Percentiles rank a stretch among this genome's conserved stretches.
Conservation (phyloP, 805 yeast species). For the Ogataea nakhonphanomensis region DNA sequence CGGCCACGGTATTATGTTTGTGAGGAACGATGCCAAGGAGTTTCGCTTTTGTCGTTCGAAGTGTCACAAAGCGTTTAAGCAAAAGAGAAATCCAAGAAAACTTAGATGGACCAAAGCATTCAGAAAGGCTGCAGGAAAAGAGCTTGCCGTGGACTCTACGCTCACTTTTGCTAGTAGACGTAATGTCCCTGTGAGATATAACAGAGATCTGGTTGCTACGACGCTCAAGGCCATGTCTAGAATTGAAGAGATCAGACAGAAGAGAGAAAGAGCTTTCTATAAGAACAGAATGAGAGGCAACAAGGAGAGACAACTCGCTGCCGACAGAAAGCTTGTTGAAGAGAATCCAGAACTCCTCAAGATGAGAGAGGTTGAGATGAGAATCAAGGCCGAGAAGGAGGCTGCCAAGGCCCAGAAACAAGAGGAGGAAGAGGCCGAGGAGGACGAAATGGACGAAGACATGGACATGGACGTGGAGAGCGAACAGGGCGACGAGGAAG, state of each 20-base stretch:
- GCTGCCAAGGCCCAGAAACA: conserved; percentile 53
- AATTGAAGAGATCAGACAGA: conserved; percentile 92
- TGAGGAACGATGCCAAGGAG: conserved; percentile 96
- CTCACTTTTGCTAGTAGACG: conserved; percentile 95
- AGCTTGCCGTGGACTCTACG: conserved; percentile 94
- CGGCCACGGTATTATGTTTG: conserved; percentile 95
- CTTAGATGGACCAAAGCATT: conserved; percentile 98
- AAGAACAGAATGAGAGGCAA: conserved; percentile 99
- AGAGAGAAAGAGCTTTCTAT: conserved; percentile 97
- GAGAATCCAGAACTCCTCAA: conserved; percentile 83
- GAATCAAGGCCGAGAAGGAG: conserved; percentile 67
- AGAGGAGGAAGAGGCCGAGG: conserved; percentile 43
- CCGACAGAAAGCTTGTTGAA: conserved; percentile 87
- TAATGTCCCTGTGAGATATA: conserved; percentile 96
- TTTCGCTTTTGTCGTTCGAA: conserved; percentile 96
- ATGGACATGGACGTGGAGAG: conserved; percentile 39
- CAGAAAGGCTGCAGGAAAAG: conserved; percentile 98
- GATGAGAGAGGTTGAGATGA: conserved; percentile 90
- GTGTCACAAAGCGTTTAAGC: conserved; percentile 96
- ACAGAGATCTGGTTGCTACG: conserved; percentile 91
- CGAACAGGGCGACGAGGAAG: conserved; percentile 27
- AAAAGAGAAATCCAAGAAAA: conserved; percentile 97
- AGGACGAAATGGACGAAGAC: conserved; percentile 41
- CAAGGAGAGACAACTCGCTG: conserved; percentile 77
- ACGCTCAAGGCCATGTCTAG: conserved; percentile 94